Evolutionary conservation across 2,329 filamentous ascomycete genomes (phyloP), one percentile per base, ranked within the genome.

Genomic region (Aphanocladium album): DNA sequence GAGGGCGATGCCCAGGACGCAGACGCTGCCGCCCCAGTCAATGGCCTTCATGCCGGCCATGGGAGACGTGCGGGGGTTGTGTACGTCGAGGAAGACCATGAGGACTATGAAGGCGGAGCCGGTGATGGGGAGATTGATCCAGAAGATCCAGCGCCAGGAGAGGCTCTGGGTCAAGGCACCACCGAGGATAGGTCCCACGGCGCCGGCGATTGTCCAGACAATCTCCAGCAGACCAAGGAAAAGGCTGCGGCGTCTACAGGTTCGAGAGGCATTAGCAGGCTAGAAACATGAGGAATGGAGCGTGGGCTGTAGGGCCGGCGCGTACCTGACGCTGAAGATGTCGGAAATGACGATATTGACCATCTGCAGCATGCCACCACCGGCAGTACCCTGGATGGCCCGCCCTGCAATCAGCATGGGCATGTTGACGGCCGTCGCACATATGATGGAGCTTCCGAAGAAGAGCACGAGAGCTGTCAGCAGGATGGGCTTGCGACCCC

Each of bases 211-310:
- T 1, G 86, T 86, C 88, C 88, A 86, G 0, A 89, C 83, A 55
- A 86, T 79, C 5, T 85, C 86, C 59, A 89, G 82, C 51, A 90
- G 73, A 0, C 86, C 87, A 67, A 85, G 88, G 67, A 86, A 83
- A 33, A 79, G 67, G 0, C 79, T 76, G 17, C 74, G 67, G 56
- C 70, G 62, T 51, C 60, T 57, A 27, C 39, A 30, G 41, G 27
- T 9, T 27, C 30, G 30, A 30, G 9, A 30, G 30, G 9, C 30
- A 9, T 30, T 30, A 30, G 30, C 30, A 30, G 5, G 30, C 30
- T 30, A 30, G 21, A 71, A 74, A 47, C 76, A 76, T 60, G 77
- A 5, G 5, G 30, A 30, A 30, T 30, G 5, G 9, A 5, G 30
- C 5, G 30, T 30, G 30, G n/a, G 9, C 9, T 30, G 5, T 9